Evolutionary conservation across 2,329 filamentous ascomycete species (phyloP), one percentile per base, ranked within the genome.

Genomic region (Arthroderma sp.): DNA sequence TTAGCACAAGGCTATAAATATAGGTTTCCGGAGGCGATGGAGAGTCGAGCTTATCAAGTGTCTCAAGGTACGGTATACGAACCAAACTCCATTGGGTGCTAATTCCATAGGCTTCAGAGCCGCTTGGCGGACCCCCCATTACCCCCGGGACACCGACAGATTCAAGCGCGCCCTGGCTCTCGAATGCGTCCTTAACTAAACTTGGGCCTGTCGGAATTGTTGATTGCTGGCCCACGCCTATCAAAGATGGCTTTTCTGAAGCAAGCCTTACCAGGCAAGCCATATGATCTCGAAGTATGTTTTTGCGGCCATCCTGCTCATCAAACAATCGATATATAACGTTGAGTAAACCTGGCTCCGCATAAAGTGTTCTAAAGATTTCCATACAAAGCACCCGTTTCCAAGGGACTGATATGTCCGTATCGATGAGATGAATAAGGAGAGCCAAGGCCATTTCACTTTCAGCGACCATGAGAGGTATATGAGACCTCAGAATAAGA

Each of bases 341-440:
- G 36, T 91, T 72, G 1, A 95, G 71, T 22, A 94, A 71, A 7
- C 74, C 73, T 32, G 86, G 78, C 48, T 96, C 87, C 0, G 83
- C 74, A 62, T 94, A 94, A 5, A 96, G 75, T 5, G 83, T 82
- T 45, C 85, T 77, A 54, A 95, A 85, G 0, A 95, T 77, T 58
- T 98, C 91, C 76, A 98, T 85, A 50, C 86, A 93, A 4, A 96
- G 64, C 0, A 85, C 81, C 47, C 89, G 75, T 61, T 89, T 95
- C 91, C 93, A 98, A 4, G 80, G 57, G 0, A 78, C 72, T 2
- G 81, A 79, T 9, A 70, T 68, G 50, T 96, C 91, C 42, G 88
- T 84, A 56, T 98, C 91, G 9, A 96, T 72, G 50, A 94, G 75
- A 51, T 93, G 83, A 2, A 85, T 93, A 37, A 96, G 66, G 22